phyloP scores from a whole-genome alignment of 1,284 basidiomycete species.

The Lentinus polychrous region DNA sequence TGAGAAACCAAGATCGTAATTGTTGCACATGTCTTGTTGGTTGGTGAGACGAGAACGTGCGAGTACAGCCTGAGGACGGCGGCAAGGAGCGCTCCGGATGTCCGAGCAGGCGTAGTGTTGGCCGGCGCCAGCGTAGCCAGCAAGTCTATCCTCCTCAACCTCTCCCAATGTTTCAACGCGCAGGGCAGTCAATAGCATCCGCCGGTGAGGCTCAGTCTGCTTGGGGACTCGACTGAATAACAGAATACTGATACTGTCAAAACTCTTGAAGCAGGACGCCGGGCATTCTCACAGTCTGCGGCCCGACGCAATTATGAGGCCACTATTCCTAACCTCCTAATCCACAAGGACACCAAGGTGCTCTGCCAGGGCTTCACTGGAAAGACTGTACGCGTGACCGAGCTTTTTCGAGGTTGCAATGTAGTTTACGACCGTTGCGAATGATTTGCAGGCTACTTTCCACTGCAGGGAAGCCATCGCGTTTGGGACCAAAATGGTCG shows the following conservation, averaged over 20 bases:
- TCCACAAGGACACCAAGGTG: conserved; percentile 94
- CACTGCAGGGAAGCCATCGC: conserved; percentile 92
- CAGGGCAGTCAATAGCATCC: conserved; percentile 47
- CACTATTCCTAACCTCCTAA: conserved; percentile 87
- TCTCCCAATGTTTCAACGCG: conserved; percentile 48
- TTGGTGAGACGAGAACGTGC: no score
- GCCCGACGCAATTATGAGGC: conserved; percentile 75
- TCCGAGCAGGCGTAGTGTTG: not conserved
- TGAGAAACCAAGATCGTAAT: no score
- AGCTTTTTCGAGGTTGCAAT: not conserved
- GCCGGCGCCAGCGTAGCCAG: not conserved
- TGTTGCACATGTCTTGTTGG: no score
- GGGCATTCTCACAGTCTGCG: conserved; percentile 75
- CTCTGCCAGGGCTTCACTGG: conserved; percentile 94
- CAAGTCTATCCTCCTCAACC: conserved; percentile 5
- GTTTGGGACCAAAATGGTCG: conserved; percentile 96
- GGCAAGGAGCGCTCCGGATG: not conserved
- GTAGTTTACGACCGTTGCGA: conserved; percentile 1
- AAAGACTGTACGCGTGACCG: conserved; percentile 72
- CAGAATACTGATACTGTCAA: conserved; percentile 10
- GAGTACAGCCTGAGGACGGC: not conserved
- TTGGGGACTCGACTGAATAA: not conserved
- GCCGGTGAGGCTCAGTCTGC: conserved; percentile 34
- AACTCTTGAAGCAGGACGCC: conserved; percentile 47
- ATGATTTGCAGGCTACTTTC: conserved; percentile 78